Evolutionary conservation across 805 yeast genomes (phyloP).

Genomic region (Candida endomychidarum): DNA sequence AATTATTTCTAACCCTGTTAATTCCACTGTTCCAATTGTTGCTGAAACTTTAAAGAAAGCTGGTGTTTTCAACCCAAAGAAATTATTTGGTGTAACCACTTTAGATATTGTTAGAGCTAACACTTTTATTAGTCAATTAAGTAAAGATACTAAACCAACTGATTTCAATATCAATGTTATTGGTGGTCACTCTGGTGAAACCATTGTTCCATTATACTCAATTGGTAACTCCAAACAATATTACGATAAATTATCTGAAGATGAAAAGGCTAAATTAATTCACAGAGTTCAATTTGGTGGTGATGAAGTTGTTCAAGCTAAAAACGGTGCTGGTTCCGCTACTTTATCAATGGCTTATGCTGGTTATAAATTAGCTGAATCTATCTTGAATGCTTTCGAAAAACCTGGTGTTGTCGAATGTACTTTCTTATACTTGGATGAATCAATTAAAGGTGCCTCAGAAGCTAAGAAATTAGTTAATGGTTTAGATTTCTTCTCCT

Average conservation of each 20-base stretch:
- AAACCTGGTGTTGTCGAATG: constrained; percentile 42
- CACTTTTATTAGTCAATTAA: constrained; percentile 65
- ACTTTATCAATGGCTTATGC: constrained; percentile 87
- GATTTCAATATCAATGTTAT: constrained; percentile 68
- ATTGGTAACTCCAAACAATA: constrained; percentile 33
- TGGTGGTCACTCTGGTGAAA: constrained; percentile 96
- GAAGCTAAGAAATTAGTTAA: constrained; percentile 49
- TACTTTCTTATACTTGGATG: constrained; percentile 52
- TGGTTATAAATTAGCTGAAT: constrained; percentile 71
- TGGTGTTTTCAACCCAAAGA: constrained; percentile 68
- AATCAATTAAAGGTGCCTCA: constrained; percentile 48
- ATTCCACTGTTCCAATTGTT: constrained; percentile 88
- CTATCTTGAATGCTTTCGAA: constrained; percentile 60
- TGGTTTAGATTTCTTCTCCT: constrained; percentile 54
- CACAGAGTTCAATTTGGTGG: constrained; percentile 93
- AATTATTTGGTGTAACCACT: constrained; percentile 85
- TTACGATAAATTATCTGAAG: constrained; percentile 51
- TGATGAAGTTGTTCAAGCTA: constrained; percentile 85
- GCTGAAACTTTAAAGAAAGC: constrained; percentile 71
- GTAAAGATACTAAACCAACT: constrained; percentile 46
- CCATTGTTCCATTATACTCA: constrained; percentile 84
- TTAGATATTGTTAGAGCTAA: constrained; percentile 87
- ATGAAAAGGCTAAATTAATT: constrained; percentile 64
- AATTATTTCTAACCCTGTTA: constrained; percentile 90
- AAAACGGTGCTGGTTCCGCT: constrained; percentile 82